phyloP scores from a whole-genome alignment of 805 yeast genomes.

The Monosporozyma solicola region DNA sequence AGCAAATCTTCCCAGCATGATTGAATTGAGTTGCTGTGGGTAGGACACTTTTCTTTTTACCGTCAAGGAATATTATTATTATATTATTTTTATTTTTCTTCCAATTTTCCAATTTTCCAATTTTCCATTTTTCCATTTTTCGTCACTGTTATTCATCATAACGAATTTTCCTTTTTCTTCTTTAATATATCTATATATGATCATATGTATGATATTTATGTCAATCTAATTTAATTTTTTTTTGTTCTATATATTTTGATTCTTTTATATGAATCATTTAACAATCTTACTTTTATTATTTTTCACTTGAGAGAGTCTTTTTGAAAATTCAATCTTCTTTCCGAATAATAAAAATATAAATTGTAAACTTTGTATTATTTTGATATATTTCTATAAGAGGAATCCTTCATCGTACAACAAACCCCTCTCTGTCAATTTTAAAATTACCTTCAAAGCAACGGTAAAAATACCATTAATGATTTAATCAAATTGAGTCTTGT shows the following conservation, averaged over 20 bases:
- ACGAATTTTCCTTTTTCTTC: neutral
- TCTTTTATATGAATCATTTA: neutral
- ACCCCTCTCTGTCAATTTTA: no score
- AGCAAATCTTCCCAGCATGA: conserved; percentile 8
- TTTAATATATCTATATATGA: neutral
- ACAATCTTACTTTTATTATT: no score
- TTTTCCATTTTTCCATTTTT: neutral
- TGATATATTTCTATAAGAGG: no score
- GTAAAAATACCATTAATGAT: no score
- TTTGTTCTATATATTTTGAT: neutral
- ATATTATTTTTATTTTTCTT: neutral
- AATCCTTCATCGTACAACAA: no score
- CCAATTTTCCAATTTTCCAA: neutral
- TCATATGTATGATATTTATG: neutral
- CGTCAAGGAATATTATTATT: neutral
- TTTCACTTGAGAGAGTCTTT: no score
- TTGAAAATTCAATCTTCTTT: no score
- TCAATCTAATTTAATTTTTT: neutral
- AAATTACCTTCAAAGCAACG: no score
- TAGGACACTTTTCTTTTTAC: neutral
- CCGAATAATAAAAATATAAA: no score
- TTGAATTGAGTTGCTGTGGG: neutral
- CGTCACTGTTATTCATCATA: neutral
- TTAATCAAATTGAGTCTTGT: no score
- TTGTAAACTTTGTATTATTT: no score